Conservation (phyloP, 805 yeast genomes). For the Ogataea saltuana region DNA sequence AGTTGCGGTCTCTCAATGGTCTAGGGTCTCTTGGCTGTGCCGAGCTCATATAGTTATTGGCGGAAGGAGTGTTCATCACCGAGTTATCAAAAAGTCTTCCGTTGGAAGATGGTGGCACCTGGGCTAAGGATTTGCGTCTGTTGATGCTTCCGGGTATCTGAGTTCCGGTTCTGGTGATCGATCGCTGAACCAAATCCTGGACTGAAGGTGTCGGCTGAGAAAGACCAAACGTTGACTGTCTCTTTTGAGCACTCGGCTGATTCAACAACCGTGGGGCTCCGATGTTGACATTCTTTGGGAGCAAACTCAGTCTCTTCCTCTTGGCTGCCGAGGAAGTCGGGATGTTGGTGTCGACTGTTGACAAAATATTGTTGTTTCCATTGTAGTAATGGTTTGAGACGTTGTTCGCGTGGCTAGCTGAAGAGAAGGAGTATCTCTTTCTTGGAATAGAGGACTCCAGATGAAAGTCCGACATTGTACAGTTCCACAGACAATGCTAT, state of each 20-base stretch:
- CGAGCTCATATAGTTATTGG: slow-evolving; percentile 9
- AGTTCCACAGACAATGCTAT: neutral
- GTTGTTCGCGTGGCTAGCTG: slow-evolving; percentile 16
- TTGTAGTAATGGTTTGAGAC: slow-evolving; percentile 17
- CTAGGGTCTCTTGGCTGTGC: slow-evolving; percentile 58
- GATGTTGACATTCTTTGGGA: slow-evolving; percentile 32
- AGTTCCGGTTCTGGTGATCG: slow-evolving; percentile 26
- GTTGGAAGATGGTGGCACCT: slow-evolving; percentile 25
- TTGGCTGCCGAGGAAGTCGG: slow-evolving; percentile 22
- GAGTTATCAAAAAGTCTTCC: slow-evolving; percentile 26
- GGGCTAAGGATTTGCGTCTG: slow-evolving; percentile 20
- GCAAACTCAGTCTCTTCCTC: slow-evolving; percentile 31
- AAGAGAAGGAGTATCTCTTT: slow-evolving; percentile 24
- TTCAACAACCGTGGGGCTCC: slow-evolving; percentile 35
- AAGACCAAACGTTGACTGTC: slow-evolving; percentile 30
- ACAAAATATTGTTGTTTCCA: slow-evolving; percentile 21
- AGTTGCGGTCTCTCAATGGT: slow-evolving; percentile 72
- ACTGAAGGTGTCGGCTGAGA: slow-evolving; percentile 24
- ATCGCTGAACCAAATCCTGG: slow-evolving; percentile 32
- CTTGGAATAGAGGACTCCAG: slow-evolving; percentile 23
- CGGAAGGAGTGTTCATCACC: slow-evolving; percentile 20
- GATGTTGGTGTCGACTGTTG: slow-evolving; percentile 21
- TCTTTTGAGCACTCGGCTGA: slow-evolving; percentile 24
- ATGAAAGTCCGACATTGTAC: slow-evolving; percentile 23
- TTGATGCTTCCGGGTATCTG: slow-evolving; percentile 16